A percentile compares a stretch with the other conserved stretches of the same genome.
Conservation (phyloP, 495 filamentous ascomycete genomes). For the Aspergillus asperescens region DNA sequence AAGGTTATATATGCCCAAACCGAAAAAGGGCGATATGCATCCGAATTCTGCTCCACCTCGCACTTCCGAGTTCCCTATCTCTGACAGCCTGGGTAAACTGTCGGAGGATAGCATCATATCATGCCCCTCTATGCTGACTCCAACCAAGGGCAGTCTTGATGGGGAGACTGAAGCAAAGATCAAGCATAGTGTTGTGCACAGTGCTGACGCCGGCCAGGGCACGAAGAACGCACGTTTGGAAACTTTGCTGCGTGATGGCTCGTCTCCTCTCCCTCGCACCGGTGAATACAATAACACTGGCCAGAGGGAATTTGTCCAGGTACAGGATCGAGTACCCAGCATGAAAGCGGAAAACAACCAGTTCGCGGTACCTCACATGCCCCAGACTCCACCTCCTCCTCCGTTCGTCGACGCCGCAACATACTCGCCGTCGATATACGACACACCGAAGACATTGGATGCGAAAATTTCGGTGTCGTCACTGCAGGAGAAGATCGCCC, state of each 20-base stretch:
- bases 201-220: neutral
- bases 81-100: neutral
- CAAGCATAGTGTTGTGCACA: constrained; percentile 4
- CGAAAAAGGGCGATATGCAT: constrained; percentile 5
- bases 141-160: neutral
- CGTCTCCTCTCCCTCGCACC: constrained; percentile 17
- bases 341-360: constrained; percentile 11
- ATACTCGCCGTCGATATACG: constrained; percentile 16
- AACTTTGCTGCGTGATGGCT: constrained; percentile 15
- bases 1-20: constrained; percentile 16
- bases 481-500: neutral
- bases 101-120: constrained; percentile 4
- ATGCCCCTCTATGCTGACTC: neutral
- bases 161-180: neutral
- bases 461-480: neutral
- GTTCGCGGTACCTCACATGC: neutral
- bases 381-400: neutral
- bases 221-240: constrained; percentile 4
- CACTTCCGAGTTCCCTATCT: constrained; percentile 6
- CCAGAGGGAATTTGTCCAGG: constrained; percentile 12
- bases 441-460: neutral
- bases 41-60: constrained; percentile 17
- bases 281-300: constrained; percentile 14
- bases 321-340: constrained; percentile 8
- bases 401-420: neutral